phyloP scores from a whole-genome alignment of 2,329 filamentous ascomycete species.

The Cladobotryum mycophilum region DNA sequence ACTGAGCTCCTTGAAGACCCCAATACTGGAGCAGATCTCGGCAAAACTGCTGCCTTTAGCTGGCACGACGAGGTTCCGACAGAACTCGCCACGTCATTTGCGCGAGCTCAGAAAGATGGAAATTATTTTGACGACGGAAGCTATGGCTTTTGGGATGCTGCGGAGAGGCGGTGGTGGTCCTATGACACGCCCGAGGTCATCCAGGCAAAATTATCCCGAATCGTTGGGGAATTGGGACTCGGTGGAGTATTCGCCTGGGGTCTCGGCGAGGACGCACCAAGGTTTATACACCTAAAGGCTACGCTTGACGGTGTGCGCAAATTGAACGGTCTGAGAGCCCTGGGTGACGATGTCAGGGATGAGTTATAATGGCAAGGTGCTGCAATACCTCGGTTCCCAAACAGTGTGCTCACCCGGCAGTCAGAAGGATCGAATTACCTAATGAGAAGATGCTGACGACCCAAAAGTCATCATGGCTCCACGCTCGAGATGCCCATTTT shows the following conservation, averaged over 20 bases:
- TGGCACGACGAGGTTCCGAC: constrained; percentile 50
- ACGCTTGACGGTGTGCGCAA: constrained; percentile 21
- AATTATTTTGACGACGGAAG: constrained; percentile 54
- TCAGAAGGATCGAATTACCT: too few species aligned
- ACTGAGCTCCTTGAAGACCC: constrained; percentile 53
- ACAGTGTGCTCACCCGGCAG: too few species aligned
- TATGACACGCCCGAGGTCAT: constrained; percentile 62
- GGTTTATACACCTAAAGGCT: constrained; percentile 35
- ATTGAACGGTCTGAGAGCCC: neutral
- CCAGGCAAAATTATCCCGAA: constrained; percentile 51
- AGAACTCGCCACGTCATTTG: constrained; percentile 52
- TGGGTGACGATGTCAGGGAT: constrained; percentile 11
- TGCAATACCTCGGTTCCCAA: neutral
- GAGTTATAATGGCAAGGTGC: constrained; percentile 22
- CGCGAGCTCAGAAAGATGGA: constrained; percentile 45
- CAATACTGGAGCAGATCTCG: constrained; percentile 48
- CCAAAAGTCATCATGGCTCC: too few species aligned
- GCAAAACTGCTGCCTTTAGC: constrained; percentile 53
- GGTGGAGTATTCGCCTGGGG: constrained; percentile 74
- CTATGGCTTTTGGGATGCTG: constrained; percentile 60
- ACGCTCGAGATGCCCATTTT: too few species aligned
- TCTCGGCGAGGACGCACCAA: constrained; percentile 57
- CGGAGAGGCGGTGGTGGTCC: constrained; percentile 61
- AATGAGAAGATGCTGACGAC: too few species aligned
- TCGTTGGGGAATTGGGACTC: constrained; percentile 50